Evolutionary conservation across 2,329 filamentous ascomycete genomes (phyloP).

Genomic region (Graphilbum sp.): DNA sequence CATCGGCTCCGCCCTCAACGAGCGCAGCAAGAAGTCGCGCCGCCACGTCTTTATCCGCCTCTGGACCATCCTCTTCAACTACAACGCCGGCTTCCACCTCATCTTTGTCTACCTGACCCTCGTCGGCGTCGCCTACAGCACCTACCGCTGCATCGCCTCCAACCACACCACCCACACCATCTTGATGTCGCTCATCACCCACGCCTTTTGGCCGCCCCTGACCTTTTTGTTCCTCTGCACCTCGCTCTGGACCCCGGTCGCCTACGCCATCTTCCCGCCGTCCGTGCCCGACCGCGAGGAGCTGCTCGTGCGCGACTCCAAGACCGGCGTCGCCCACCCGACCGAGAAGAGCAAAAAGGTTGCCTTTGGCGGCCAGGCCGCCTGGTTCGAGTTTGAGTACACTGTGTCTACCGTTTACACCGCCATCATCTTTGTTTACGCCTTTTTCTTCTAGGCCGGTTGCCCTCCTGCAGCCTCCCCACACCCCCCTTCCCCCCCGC

Average conservation of each 20-base stretch:
- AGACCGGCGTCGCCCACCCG: conserved; percentile 36
- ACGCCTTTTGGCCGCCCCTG: conserved; percentile 45
- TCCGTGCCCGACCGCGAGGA: conserved; percentile 21
- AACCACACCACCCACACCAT: conserved; percentile 16
- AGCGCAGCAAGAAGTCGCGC: conserved; percentile 34
- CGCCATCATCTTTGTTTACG: conserved; percentile 26
- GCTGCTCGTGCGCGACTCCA: conserved; percentile 35
- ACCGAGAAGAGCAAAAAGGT: conserved; percentile 24
- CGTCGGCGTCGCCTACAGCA: conserved; percentile 30
- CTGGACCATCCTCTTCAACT: conserved; percentile 37
- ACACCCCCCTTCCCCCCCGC: too few species aligned
- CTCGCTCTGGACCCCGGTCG: conserved; percentile 40
- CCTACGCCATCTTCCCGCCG: conserved; percentile 46
- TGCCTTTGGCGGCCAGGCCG: conserved; percentile 23
- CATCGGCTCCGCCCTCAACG: conserved; percentile 36
- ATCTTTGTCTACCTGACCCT: conserved; percentile 36
- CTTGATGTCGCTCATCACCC: conserved; percentile 37
- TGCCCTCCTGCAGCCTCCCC: too few species aligned
- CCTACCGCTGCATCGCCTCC: conserved; percentile 30
- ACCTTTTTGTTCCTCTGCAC: conserved; percentile 38
- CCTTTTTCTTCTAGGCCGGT: conserved; percentile 1
- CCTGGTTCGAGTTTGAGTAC: conserved; percentile 40
- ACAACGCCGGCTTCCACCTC: conserved; percentile 38
- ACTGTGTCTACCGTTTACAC: conserved; percentile 34
- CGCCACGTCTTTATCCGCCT: conserved; percentile 37